Evolutionary conservation across 108 stramenopile genomes (phyloP), one percentile per base, ranked within the genome.

Genomic region (Cyclostephanos tholiformis): DNA sequence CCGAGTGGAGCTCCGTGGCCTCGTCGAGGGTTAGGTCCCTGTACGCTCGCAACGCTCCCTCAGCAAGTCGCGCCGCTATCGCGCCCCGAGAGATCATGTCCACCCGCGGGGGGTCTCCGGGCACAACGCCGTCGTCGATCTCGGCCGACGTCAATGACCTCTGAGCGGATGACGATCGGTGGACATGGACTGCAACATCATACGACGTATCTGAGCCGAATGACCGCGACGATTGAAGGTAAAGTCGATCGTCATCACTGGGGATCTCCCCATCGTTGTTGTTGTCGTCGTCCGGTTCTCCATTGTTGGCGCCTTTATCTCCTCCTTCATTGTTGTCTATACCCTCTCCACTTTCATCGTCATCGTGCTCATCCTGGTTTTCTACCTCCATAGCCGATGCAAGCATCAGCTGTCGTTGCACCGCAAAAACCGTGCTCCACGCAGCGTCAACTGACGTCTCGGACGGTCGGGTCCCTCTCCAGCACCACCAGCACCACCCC

Each of bases 21-120:
- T 95, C 94, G 43, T 91, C 90, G 44, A 95, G 69, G 0, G 88
- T 87, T 10, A 95, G 63, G 74, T 95, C 94, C 44, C 94, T 89
- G 65, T 87, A 86, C 2, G 91, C 94, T 44, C 91, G 79, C 6
- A 95, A 44, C 0, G 90, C 90, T 1, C 94, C 94, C 75, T 95
- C 94, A 10, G 91, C 87, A 49, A 95, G 76, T 13, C 91, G 85
- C 0, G 89, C 84, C 4, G 94, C 94, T 65, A 89, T 89, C 44
- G 13, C 44, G 16, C 16, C 16, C 13, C 44, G 16, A 3, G 44
- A 0, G 12, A 87, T 80, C 43, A 69, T 29, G 25, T 59, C 51
- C 5, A 56, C 80, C 16, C 36, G 60, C 50, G 46, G 38, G 9
- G 61, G 61, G 26, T n/a, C 32, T 4, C 32, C 46, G 25, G 23